Evolutionary conservation across 2,329 filamentous ascomycete genomes (phyloP), one percentile per base, ranked within the genome.

Genomic region (Aureobasidium sp.): DNA sequence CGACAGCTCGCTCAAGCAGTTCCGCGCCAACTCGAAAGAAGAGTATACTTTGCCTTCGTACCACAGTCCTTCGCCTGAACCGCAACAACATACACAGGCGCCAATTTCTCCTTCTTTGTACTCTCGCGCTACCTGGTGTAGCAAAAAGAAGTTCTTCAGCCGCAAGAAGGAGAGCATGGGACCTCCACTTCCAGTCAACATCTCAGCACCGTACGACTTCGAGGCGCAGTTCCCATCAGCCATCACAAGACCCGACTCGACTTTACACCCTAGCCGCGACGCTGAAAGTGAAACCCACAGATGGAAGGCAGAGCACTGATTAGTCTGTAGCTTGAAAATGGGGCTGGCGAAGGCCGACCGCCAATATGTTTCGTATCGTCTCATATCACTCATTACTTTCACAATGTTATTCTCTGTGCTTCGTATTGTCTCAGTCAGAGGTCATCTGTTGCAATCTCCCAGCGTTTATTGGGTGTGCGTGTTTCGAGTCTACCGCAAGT

Each of bases 181-280:
- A 55, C 79, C 72, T 51, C 75, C 72, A 34, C 71, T 80, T 66
- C 73, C 79, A 60, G 63, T 84, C 51, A 80, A 82, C 64, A 85
- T 88, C 66, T 84, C 82, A 1, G 77, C 75, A 10, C 83, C 84
- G 0, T 71, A 83, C 62, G 77, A 79, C 59, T 75, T 77, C 34
- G 80, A 82, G 63, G 75, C 77, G n/a, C 77, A 81, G 67, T 80
- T 79, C 68, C 74, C 79, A 34, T 79, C 81, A 66, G 78, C 85
- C 44, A 74, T 79, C 60, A 67, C 69, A 51, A 75, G 78, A 66
- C 84, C 84, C 3, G 78, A 85, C 66, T 72, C 82, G 59, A 81
- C 82, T 3, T 77, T 84, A 67, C 83, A 86, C 68, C 76, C 83
- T 66, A 72, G 69, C 55, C 66, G 72, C 14, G 68, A 63, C 9